Evolutionary conservation across 352 stramenopile genomes (phyloP), one percentile per base, ranked within the genome.

Genomic region (Phytophthora multivora): DNA sequence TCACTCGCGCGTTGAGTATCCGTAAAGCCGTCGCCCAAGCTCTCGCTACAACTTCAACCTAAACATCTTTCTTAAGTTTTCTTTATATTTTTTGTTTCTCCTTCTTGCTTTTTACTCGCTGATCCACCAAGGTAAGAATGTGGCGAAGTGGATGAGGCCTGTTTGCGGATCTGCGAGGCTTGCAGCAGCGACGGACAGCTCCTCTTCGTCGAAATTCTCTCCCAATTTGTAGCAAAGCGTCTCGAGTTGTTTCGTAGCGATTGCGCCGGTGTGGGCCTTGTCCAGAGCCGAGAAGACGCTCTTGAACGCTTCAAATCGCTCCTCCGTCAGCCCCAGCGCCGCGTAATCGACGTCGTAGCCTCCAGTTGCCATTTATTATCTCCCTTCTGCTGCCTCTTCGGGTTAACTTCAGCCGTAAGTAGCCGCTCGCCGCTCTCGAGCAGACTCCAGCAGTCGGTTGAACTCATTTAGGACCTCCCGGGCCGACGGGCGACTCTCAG

Each of bases 101-200:
- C 18, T 28, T 47, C 19, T 39, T 18, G 6, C 2, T 48, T 38
- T 39, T 64, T 59, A 88, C 48, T 87, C 80, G 45, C 64, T 81
- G 15, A 80, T 60, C 80, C 80, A 90, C 80, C 80, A 90, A 8
- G 69, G 62, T 3, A 90, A 54, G 63, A 90, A 90, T n/a, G 70
- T 71, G 21, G 51, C 25, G 53, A 90, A 90, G 53, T 86, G 75
- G 54, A 90, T 84, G 33, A 90, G 66, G 1, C 74, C 77, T 0
- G 80, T 83, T 30, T 82, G 51, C 0, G 77, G 61, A 51, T 90
- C 74, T 49, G 71, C 59, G 16, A 88, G 70, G 53, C 77, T 88
- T 25, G 77, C 64, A 40, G 59, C 45, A 21, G 79, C 80, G 39
- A 81, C 70, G 4, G 65, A 59, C 0, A 88, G 59, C 49, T 90